Base-by-base conservation (phyloP, 257 asterid genomes). In the Leonotis leonurus region DNA sequence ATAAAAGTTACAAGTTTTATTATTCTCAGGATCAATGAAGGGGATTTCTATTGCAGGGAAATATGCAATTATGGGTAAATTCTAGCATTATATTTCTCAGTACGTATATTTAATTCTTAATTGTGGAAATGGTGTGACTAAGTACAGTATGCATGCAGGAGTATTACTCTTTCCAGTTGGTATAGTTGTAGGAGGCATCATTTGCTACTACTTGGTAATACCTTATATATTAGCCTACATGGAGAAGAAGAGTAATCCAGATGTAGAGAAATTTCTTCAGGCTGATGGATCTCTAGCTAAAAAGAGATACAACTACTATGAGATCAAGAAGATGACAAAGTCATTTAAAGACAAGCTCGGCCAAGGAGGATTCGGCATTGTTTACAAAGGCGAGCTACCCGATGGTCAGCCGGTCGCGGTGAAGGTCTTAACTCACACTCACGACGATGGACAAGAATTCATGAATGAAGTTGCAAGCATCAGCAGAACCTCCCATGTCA, bases 1-100 rank as follows among this genome's bases (percentile, higher is more conserved):
- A n/a, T n/a, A n/a, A n/a, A n/a, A 29, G 33, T 29, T 29, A 7
- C 33, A 3, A 29, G 33, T 29, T 29, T 29, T 36, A 3, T 32
- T 32, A 10, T 35, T 61, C 39, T 53, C 77, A 57, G 71, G 72
- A 62, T 37, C 52, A 8, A 29, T 35, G 48, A 44, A 40, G 24
- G 70, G 32, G 33, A 64, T 63, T 64, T 57, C 70, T 29, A 14
- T 49, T 39, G 39, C 13, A 32, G 51, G 40, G 35, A 68, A 39
- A 64, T 17, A 44, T 6, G 32, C 73, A 48, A 60, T 62, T 50
- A 40, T 59, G 40, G 81, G 75, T 76, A 54, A 21, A 17, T 11
- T 46, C 37, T n/a, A n/a, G n/a, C 39, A 7, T 18, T 41, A 26
- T 40, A 48, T 1, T 39, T 32, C 8, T 33, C 62, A 35, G 14